These are phyloP conservation scores for Neurospora tetrasperma DNA, from an alignment of 495 filamentous ascomycete species.

Conservation along the genomic window DNA sequence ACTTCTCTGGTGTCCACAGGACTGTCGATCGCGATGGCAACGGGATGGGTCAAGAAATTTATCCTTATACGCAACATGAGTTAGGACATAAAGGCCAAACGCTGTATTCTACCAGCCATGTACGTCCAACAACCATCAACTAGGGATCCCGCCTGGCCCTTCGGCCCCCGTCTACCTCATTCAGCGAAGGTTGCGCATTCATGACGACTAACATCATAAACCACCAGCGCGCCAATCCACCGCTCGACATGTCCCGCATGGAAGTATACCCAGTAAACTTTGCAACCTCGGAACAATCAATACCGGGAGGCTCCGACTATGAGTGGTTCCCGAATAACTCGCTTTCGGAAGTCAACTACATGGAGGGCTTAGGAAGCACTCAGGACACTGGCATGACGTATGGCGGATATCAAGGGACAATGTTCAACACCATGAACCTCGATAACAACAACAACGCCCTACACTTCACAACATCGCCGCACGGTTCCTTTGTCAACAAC, in stretches of 20 bases:
- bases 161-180: accelerated
- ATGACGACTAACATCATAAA: neutral
- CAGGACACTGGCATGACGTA: neutral
- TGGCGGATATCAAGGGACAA: accelerated
- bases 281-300: neutral
- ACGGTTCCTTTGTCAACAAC: neutral
- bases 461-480: accelerated
- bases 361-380: neutral
- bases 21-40: neutral
- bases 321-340: neutral
- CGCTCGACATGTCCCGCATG: neutral
- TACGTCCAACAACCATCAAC: neutral
- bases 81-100: neutral
- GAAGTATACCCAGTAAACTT: neutral
- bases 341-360: neutral
- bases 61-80: neutral
- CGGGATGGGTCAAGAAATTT: neutral
- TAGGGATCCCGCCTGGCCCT: neutral
- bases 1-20: neutral
- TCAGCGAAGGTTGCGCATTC: neutral
- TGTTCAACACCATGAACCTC: accelerated
- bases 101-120: neutral
- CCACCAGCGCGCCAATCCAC: neutral
- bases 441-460: neutral
- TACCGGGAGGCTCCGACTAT: neutral